These are phyloP conservation scores for Fragaria nilgerrensis DNA, from an alignment of 306 rosid genomes.

Conservation along the genomic window DNA sequence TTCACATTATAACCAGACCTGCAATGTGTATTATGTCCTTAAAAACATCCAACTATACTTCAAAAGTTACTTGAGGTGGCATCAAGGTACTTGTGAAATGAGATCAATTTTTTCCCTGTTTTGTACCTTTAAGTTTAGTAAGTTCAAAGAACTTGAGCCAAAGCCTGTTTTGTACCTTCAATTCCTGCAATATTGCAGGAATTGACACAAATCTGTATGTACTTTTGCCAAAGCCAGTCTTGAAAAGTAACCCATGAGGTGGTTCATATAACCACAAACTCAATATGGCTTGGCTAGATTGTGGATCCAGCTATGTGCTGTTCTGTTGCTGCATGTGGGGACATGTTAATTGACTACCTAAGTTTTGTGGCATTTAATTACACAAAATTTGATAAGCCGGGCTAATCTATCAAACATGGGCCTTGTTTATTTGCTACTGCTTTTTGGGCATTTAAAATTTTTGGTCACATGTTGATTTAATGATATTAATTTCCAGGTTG, in stretches of 20 bases:
- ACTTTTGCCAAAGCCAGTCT: background rate
- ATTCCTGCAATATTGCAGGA: background rate
- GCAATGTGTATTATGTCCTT: background rate
- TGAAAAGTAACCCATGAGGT: background rate
- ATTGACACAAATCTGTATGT: background rate
- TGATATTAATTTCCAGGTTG: conserved; percentile 59
- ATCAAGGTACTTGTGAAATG: background rate
- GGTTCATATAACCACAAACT: background rate
- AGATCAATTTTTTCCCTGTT: background rate
- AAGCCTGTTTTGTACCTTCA: too few relatives aligned
- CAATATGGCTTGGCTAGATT: background rate
- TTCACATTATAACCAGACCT: background rate
- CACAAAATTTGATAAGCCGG: background rate
- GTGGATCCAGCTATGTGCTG: background rate
- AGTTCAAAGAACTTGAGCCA: background rate
- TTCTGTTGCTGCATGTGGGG: background rate
- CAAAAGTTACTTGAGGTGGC: background rate
- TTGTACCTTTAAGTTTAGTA: background rate
- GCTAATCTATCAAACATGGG: background rate
- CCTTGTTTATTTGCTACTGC: background rate
- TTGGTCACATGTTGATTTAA: conserved; percentile 13
- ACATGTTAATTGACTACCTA: background rate
- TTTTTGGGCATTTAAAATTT: background rate
- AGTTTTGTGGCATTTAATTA: background rate
- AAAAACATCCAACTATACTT: background rate